These are phyloP conservation scores for Delphinella strobiligena DNA, from an alignment of 2,329 filamentous ascomycete species.

Conservation along the genomic window DNA sequence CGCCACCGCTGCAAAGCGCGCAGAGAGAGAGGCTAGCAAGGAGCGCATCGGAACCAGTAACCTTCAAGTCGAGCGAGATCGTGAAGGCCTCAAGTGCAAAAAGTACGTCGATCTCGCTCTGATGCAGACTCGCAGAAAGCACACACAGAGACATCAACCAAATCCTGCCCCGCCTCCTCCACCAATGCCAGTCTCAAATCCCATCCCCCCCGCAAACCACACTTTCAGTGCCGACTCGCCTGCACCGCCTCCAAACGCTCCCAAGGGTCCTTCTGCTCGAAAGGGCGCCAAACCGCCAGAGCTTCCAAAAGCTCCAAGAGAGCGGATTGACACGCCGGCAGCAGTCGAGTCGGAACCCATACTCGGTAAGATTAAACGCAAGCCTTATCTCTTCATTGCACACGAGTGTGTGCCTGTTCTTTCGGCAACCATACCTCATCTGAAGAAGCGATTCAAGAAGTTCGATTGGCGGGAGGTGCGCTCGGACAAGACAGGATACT, in stretches of 20 bases:
- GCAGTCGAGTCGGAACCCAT: slow-evolving; percentile 56
- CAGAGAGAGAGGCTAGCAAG: slow-evolving; percentile 64
- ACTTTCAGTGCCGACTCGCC: slow-evolving; percentile 31
- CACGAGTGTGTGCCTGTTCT: slow-evolving; percentile 78
- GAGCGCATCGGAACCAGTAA: slow-evolving; percentile 66
- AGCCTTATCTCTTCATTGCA: slow-evolving; percentile 87
- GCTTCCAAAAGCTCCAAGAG: slow-evolving; percentile 26
- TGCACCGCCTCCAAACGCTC: slow-evolving; percentile 69
- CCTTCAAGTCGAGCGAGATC: slow-evolving; percentile 77
- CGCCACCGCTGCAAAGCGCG: slow-evolving; percentile 68
- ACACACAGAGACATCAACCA: slow-evolving; percentile 33
- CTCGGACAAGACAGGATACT: slow-evolving; percentile 78
- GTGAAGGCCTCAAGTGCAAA: slow-evolving; percentile 72
- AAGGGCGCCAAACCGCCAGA: slow-evolving; percentile 22
- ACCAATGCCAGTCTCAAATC: slow-evolving; percentile 12
- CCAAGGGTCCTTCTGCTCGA: slow-evolving; percentile 65
- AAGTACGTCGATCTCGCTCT: slow-evolving; percentile 66
- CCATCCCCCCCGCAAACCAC: slow-evolving; percentile 17
- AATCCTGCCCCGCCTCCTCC: slow-evolving; percentile 14
- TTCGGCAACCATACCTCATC: slow-evolving; percentile 71
- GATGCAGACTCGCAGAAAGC: slow-evolving; percentile 50
- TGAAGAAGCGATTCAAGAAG: slow-evolving; percentile 78
- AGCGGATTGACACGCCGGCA: slow-evolving; percentile 32
- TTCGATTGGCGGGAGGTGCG: slow-evolving; percentile 73
- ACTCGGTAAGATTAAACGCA: slow-evolving; percentile 56